These are phyloP conservation scores for Trichomonascus vanleenenianus DNA, from an alignment of 805 yeast species.

Conservation along the genomic window DNA sequence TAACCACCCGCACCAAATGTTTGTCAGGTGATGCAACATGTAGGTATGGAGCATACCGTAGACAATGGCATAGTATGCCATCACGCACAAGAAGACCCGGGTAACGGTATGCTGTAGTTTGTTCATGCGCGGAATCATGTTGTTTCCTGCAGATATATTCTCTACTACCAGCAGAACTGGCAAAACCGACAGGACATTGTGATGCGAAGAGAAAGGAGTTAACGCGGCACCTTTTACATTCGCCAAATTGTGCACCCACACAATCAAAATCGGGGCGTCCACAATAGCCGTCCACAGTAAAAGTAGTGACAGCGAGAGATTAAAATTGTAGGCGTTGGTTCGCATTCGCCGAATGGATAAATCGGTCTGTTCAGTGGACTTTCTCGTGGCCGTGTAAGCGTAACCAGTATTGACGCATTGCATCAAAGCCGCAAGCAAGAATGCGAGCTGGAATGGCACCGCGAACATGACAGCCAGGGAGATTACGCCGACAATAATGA, in stretches of 20 bases:
- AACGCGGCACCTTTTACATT: conserved; percentile 6
- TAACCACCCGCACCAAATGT: conserved; percentile 36
- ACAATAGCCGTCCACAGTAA: conserved; percentile 75
- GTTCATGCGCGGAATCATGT: conserved; percentile 34
- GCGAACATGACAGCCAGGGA: conserved; percentile 2
- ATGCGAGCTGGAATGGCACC: conserved; percentile 11
- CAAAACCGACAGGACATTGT: conserved; percentile 37
- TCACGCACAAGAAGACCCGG: conserved; percentile 38
- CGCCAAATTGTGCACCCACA: conserved; percentile 72
- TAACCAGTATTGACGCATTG: conserved; percentile 4
- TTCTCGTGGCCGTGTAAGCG: not conserved
- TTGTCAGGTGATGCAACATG: conserved; percentile 73
- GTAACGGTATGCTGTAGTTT: conserved; percentile 19
- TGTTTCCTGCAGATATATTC: conserved; percentile 43
- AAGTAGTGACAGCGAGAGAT: conserved; percentile 50
- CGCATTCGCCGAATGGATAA: conserved; percentile 9
- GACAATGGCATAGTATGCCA: conserved; percentile 51
- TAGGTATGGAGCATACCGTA: conserved; percentile 75
- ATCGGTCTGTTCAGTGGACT: not conserved
- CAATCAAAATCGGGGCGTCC: conserved; percentile 68
- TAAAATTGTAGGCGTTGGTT: conserved; percentile 43
- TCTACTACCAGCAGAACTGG: conserved; percentile 12
- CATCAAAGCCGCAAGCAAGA: conserved; percentile 6
- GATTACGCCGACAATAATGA: not conserved
- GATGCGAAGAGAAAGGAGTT: conserved; percentile 54